A percentile compares a stretch with the other conserved stretches of the same genome.
These are phyloP conservation scores for Mixia osmundae DNA, from an alignment of 1,284 basidiomycete species.

Conservation along the genomic window DNA sequence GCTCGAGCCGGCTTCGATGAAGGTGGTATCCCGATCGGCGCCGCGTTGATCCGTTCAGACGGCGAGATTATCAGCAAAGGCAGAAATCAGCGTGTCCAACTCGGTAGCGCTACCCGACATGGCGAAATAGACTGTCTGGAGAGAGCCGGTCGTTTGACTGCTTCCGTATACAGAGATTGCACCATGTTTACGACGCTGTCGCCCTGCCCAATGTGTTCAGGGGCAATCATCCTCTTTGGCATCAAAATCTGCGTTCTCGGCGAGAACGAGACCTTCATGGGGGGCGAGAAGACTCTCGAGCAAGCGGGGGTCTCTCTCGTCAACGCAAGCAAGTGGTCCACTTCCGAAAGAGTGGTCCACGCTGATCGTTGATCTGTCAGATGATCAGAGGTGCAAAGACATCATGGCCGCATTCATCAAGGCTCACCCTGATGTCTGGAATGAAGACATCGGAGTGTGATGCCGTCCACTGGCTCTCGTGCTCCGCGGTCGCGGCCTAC, in stretches of 20 bases:
- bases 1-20: no score
- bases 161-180: constrained; percentile 14
- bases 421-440: constrained; percentile 14
- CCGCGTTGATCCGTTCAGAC: constrained; percentile 4
- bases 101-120: constrained; percentile 3
- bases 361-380: not conserved
- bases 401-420: constrained; percentile 16
- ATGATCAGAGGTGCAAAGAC: constrained; percentile 12
- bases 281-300: constrained; percentile 13
- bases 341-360: not conserved
- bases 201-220: constrained; percentile 15
- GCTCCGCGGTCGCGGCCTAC: no score
- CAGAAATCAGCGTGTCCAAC: constrained; percentile 5
- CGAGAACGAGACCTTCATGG: constrained; percentile 18
- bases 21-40: constrained; percentile 6
- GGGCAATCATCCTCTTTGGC: constrained; percentile 7
- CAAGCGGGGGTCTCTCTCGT: constrained; percentile 15
- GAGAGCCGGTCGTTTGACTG: constrained; percentile 13
- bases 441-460: constrained; percentile 12
- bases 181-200: constrained; percentile 16
- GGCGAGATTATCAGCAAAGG: constrained; percentile 6
- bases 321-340: constrained; percentile 10
- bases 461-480: no score
- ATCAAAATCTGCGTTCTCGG: constrained; percentile 16
- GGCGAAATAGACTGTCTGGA: constrained; percentile 16